A percentile compares a stretch with the other conserved stretches of the same genome.
Evolutionary conservation across 176 grass and related monocot genomes (phyloP).

Genomic region (Otatea glauca): DNA sequence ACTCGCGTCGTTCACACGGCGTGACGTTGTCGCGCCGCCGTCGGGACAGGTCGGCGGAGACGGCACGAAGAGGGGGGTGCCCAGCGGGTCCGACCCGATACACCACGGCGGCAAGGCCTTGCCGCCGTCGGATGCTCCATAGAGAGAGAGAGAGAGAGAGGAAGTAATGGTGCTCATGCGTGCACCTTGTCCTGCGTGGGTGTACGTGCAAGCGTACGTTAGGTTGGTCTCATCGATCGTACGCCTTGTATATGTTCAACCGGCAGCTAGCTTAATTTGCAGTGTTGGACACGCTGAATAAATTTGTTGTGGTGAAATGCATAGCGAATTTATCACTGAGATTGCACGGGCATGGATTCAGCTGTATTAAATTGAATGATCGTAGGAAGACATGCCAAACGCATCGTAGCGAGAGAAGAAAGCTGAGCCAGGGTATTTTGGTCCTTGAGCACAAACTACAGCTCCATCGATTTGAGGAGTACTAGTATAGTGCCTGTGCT

Average conservation of each 20-base stretch:
- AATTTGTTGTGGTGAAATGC: not conserved
- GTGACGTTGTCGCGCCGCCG: not conserved
- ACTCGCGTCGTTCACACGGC: constrained; percentile 22
- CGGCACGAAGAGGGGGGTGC: constrained; percentile 36
- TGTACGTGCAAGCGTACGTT: not conserved
- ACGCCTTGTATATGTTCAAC: not conserved
- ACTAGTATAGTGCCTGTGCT: too few species aligned
- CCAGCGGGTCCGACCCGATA: constrained; percentile 44
- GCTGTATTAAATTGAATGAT: not conserved
- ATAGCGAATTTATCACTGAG: not conserved
- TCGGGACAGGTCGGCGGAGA: not conserved
- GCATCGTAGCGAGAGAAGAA: too few species aligned
- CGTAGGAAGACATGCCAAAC: too few species aligned
- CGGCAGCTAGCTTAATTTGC: not conserved
- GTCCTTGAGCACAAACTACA: too few species aligned
- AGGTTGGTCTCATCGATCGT: not conserved
- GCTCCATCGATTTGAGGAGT: too few species aligned
- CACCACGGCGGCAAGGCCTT: constrained; percentile 27
- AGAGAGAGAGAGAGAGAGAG: not conserved
- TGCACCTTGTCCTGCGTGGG: not conserved
- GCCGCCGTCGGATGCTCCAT: not conserved
- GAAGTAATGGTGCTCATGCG: not conserved
- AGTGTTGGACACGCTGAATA: not conserved
- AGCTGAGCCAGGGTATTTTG: too few species aligned
- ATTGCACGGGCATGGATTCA: not conserved